These are phyloP conservation scores for Stramenopiles sp. DNA, from an alignment of 352 stramenopile species.

Conservation along the genomic window DNA sequence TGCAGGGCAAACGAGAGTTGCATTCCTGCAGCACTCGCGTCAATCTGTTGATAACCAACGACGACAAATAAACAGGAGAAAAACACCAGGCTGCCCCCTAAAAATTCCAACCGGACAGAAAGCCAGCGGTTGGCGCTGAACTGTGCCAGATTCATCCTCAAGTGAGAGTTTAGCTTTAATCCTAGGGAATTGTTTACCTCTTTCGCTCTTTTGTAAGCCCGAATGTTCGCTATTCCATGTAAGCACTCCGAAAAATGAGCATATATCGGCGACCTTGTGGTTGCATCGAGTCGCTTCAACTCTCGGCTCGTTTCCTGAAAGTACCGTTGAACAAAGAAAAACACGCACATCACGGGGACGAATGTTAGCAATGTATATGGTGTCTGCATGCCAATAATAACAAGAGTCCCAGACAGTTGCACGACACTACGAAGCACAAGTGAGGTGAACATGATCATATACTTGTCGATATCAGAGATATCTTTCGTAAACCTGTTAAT, in stretches of 20 bases:
- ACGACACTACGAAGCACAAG: neutral
- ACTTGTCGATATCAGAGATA: constrained; percentile 3
- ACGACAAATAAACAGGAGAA: constrained; percentile 5
- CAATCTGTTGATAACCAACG: neutral
- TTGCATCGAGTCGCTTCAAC: constrained; percentile 59
- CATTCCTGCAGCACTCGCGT: neutral
- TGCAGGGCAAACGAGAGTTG: constrained; percentile 4
- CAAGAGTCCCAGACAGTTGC: constrained; percentile 10
- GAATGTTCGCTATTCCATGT: constrained; percentile 17
- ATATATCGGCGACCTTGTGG: constrained; percentile 32
- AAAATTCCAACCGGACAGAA: neutral
- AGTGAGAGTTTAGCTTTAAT: neutral
- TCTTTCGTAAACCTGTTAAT: constrained; percentile 76
- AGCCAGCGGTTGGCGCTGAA: neutral
- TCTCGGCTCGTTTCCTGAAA: constrained; percentile 65
- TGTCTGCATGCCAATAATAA: constrained; percentile 8
- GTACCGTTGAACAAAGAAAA: constrained; percentile 61
- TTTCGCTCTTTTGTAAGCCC: constrained; percentile 16
- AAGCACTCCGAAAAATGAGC: constrained; percentile 22
- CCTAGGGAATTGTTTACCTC: neutral
- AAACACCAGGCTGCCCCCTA: neutral
- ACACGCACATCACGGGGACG: constrained; percentile 40
- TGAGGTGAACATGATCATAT: neutral
- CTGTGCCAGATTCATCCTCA: constrained; percentile 2
- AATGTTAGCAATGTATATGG: constrained; percentile 20